Conservation (phyloP, 371 early-diverging fungal genomes). For the Nematocida homosporus region DNA sequence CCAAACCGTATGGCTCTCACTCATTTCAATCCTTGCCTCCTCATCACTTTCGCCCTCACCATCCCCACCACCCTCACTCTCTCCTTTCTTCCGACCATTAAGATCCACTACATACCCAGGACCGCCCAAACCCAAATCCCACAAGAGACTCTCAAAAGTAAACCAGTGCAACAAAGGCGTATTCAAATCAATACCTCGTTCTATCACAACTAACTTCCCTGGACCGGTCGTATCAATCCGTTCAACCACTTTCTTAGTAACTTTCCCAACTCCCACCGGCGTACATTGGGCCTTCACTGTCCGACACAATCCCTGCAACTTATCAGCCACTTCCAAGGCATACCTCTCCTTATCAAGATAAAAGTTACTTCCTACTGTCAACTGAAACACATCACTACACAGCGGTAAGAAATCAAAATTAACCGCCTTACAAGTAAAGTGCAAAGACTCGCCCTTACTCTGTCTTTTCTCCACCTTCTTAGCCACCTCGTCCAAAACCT, state of each 20-base stretch:
- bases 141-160: constrained; percentile 63
- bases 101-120: constrained; percentile 45
- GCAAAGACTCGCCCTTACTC: constrained; percentile 10
- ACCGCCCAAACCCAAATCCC: constrained; percentile 49
- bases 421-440: constrained; percentile 32
- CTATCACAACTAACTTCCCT: constrained; percentile 58
- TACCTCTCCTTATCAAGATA: constrained; percentile 27
- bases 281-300: constrained; percentile 8
- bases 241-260: constrained; percentile 17
- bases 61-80: no score
- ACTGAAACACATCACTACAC: constrained; percentile 24
- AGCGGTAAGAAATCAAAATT: constrained; percentile 48
- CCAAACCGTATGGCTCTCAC: constrained; percentile 50
- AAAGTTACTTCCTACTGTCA: constrained; percentile 1
- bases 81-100: background rate
- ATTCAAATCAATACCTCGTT: constrained; percentile 63
- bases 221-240: constrained; percentile 16
- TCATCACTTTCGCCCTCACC: constrained; percentile 34
- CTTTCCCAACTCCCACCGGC: constrained; percentile 28
- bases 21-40: constrained; percentile 27
- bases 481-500: constrained; percentile 1
- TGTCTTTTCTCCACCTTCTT: constrained; percentile 41
- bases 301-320: constrained; percentile 17
- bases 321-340: background rate
- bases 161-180: constrained; percentile 67